phyloP scores from a whole-genome alignment of 208 protist genomes.

The Endotrypanum monterogeii region DNA sequence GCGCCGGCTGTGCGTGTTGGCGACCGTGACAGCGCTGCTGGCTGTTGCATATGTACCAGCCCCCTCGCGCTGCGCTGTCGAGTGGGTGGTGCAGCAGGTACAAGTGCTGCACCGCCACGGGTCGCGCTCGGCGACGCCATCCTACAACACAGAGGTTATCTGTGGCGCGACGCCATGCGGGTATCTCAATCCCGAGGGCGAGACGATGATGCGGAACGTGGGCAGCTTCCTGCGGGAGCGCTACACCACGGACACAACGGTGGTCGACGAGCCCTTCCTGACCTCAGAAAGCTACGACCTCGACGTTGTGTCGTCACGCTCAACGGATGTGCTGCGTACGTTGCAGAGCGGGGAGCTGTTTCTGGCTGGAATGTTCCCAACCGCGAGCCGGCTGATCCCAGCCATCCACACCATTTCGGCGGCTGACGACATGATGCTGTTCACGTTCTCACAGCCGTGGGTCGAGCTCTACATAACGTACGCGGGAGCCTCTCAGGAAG shows the following conservation, averaged over 20 bases:
- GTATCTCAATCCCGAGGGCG: slow-evolving; percentile 38
- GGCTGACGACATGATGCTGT: slow-evolving; percentile 26
- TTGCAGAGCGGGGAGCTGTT: slow-evolving; percentile 48
- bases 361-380: slow-evolving; percentile 38
- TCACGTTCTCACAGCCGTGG: slow-evolving; percentile 27
- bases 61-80: slow-evolving; percentile 11
- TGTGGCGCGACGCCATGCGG: slow-evolving; percentile 46
- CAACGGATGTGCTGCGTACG: slow-evolving; percentile 51
- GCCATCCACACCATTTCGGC: slow-evolving; percentile 39
- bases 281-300: slow-evolving; percentile 40
- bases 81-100: slow-evolving; percentile 26
- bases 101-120: slow-evolving; percentile 60
- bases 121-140: slow-evolving; percentile 23
- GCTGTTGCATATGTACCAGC: slow-evolving; percentile 11
- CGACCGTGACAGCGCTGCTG: slow-evolving; percentile 11
- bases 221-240: slow-evolving; percentile 41
- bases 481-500: slow-evolving; percentile 7
- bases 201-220: slow-evolving; percentile 38
- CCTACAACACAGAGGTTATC: slow-evolving; percentile 30
- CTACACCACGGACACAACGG: slow-evolving; percentile 32
- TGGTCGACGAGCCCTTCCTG: slow-evolving; percentile 29
- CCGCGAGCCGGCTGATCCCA: slow-evolving; percentile 31
- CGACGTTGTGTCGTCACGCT: slow-evolving; percentile 40
- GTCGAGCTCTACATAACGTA: slow-evolving; percentile 17
- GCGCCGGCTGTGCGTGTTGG: slow-evolving; percentile 12